Base-by-base conservation (phyloP, 495 filamentous ascomycete genomes). In the Rostrohypoxylon terebratum region DNA sequence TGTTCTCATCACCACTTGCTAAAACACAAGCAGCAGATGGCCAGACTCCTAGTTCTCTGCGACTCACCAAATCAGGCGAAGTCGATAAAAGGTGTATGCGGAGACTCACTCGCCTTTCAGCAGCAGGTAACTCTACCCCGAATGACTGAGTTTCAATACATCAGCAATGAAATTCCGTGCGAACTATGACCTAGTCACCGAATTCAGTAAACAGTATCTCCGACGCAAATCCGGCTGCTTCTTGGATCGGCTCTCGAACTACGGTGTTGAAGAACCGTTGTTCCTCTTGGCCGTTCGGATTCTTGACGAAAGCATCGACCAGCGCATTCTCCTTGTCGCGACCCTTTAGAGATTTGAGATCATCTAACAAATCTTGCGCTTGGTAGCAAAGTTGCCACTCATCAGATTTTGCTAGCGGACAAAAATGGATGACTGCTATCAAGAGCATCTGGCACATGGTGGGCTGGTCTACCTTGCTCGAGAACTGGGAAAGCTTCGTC, bases 371-470 rank as follows among this genome's bases (percentile, higher is more conserved):
- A 6, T 74, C 77, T 57, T 59, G 75, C 4, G 84, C 82, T 21
- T 78, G 48, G n/a, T 44, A 59, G 4, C 76, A 57, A 0, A 84
- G 65, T 0, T 74, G 71, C 82, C 82, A 83, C 10, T 80, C 74
- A 20, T 71, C 71, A 1, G 76, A 77, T 38, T 78, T 76, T 1
- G 77, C 78, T 7, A 74, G 58, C 1, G 74, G 72, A 6, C 66
- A 77, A 16, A 80, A 76, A 33, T 79, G 71, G 4, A 81, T 31
- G 9, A 79, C 71, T 9, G 84, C 68, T 2, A 74, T 72, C 20
- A 85, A 63, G 11, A 84, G 42, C 9, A 67, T 68, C 54, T 85
- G 80, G 69, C 80, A 82, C 45, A 86, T 72, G n/a, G 78, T 81
- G 10, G 77, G 74, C 33, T 82, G 82, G 34, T 85, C 82, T 11